phyloP scores from a whole-genome alignment of 169 alveolate genomes.

The Plasmodium gaboni region DNA sequence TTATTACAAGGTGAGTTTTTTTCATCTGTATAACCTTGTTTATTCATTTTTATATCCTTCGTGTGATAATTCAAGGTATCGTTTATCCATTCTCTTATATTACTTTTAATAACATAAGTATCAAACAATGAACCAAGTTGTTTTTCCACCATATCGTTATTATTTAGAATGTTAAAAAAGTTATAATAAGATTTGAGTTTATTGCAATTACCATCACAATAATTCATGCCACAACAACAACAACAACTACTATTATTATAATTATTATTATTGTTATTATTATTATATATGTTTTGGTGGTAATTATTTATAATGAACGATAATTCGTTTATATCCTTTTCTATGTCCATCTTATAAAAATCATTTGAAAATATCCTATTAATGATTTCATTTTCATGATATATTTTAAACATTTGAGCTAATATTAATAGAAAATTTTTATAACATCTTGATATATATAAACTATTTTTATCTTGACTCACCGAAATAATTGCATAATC shows the following conservation, averaged over 20 bases:
- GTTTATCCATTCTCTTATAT: background rate
- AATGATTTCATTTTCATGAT: background rate
- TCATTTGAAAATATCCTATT: constrained; percentile 13
- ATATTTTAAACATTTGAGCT: constrained; percentile 7
- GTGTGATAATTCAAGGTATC: background rate
- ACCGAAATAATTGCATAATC: constrained; percentile 66
- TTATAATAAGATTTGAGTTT: constrained; percentile 3
- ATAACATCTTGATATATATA: constrained; percentile 55
- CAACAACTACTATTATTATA: no score
- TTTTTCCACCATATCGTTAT: background rate
- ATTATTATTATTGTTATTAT: no score
- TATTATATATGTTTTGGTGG: background rate
- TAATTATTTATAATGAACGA: background rate
- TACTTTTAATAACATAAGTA: background rate
- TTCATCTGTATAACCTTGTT: background rate
- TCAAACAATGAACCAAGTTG: background rate
- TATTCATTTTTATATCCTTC: background rate
- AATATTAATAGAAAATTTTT: constrained; percentile 52
- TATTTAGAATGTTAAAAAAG: constrained; percentile 16
- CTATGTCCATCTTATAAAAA: background rate
- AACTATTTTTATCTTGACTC: constrained; percentile 71
- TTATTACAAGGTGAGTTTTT: background rate
- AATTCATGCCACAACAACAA: no score
- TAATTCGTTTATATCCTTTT: background rate
- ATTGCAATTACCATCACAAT: background rate